A percentile compares a stretch with the other conserved stretches of the same genome.
phyloP scores from a whole-genome alignment of 768 basidiomycete genomes.

The Podaxis mareebaensis region DNA sequence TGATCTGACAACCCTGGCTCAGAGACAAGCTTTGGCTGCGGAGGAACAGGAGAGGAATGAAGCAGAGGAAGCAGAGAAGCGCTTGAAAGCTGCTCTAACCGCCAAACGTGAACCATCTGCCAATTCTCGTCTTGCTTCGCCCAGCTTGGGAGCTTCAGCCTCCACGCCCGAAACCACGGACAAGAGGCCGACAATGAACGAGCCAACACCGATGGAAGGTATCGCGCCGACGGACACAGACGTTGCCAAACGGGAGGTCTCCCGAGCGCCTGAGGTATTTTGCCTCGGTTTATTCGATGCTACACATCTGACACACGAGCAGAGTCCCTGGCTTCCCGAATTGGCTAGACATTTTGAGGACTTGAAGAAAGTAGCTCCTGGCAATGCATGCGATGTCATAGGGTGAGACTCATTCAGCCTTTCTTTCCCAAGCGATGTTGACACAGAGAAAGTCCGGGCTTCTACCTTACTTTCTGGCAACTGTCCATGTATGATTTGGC shows the following conservation, averaged over 20 bases:
- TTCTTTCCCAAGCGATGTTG: conserved; percentile 5
- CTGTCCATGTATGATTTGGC: conserved; percentile 86
- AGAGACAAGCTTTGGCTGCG: conserved; percentile 64
- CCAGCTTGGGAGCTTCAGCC: conserved; percentile 36
- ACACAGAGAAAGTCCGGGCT: conserved; percentile 64
- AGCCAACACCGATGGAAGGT: conserved; percentile 53
- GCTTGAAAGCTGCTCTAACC: conserved; percentile 75
- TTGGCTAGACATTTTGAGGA: conserved; percentile 75
- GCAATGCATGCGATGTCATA: conserved; percentile 61
- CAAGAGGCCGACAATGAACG: conserved; percentile 27
- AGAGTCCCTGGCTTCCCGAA: conserved; percentile 83
- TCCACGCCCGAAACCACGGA: conserved; percentile 28
- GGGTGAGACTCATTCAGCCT: conserved; percentile 50
- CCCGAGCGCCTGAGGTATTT: conserved; percentile 12
- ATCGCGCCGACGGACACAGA: conserved; percentile 29
- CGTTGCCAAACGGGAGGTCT: conserved; percentile 2
- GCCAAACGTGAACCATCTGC: conserved; percentile 73
- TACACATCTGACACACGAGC: conserved; percentile 17
- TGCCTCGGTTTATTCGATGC: background rate
- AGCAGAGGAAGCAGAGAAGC: conserved; percentile 77
- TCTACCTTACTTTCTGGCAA: conserved; percentile 98
- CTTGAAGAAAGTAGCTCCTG: conserved; percentile 69
- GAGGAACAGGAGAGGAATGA: conserved; percentile 56
- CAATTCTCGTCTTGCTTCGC: conserved; percentile 65
- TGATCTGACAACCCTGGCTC: conserved; percentile 12